Evolutionary conservation across 352 stramenopile genomes (phyloP), one percentile per base, ranked within the genome.

Genomic region (Pythium pyrilobum): DNA sequence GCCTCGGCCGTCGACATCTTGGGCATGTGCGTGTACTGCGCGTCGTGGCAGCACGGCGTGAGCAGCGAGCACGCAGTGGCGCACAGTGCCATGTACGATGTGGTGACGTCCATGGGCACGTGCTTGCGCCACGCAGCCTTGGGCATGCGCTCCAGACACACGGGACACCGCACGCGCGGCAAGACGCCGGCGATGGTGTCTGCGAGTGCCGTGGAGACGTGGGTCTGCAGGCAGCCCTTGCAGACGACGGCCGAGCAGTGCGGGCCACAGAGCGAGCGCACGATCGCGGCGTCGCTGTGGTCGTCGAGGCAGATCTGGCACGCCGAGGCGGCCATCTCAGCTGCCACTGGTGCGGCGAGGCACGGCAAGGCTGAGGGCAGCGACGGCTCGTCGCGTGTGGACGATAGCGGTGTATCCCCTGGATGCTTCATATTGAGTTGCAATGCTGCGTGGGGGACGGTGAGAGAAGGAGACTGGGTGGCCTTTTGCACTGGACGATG

Each of bases 31-130:
- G 46, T 59, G 44, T 64, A 66, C 2, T 41, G 1, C n/a, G 28
- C 16, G 29, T 65, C 29, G 47, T 69, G 55, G 39, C 62, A 69
- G 51, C 62, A 69, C 11, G 62, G 62, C 18, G 62, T 20, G 1
- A 52, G 28, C 24, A 62, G 56, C 13, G 55, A 29, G 36, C 62
- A 69, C 25, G 62, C 45, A 2, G 25, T 42, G 7, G 27, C 18
- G 20, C 56, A 66, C 9, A 59, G 49, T 7, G 18, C 3, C 1
- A 27, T 13, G 36, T 53, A 69, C 23, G 24, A 34, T 7, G 24
- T 1, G 5, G 39, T 20, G 4, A 48, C 10, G 6, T 48, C 28
- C 1, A 10, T 39, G 0, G 40, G 11, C 27, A 44, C 40, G 37
- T 28, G 41, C 6, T 5, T 24, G 4, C 21, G 3, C 62, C 62